Evolutionary conservation across 805 yeast species (phyloP).

Genomic region (Priceomyces carsonii): DNA sequence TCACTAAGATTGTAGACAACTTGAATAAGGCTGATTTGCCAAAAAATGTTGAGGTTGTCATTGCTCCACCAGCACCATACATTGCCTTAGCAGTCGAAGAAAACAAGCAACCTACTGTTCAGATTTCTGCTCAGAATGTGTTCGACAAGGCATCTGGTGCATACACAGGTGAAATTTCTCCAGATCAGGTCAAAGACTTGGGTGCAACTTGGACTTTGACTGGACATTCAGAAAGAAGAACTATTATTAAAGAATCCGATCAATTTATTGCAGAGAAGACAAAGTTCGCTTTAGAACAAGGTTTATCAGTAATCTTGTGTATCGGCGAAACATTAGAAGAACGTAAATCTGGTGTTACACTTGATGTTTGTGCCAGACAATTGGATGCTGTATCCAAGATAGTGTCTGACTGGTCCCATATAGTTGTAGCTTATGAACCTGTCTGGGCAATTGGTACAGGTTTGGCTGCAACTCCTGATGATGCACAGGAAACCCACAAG

Average conservation of each 20-base stretch:
- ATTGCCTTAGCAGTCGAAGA: slow-evolving; percentile 69
- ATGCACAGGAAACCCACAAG: slow-evolving; percentile 94
- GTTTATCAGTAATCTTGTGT: slow-evolving; percentile 90
- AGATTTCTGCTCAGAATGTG: slow-evolving; percentile 89
- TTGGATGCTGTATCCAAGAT: slow-evolving; percentile 82
- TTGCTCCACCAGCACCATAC: slow-evolving; percentile 96
- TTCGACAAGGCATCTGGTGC: slow-evolving; percentile 92
- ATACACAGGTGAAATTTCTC: slow-evolving; percentile 95
- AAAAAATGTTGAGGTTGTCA: slow-evolving; percentile 82
- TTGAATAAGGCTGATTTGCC: slow-evolving; percentile 80
- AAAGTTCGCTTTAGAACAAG: slow-evolving; percentile 87
- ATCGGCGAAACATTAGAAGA: slow-evolving; percentile 97
- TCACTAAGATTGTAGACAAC: slow-evolving; percentile 78
- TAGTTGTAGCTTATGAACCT: slow-evolving; percentile 98
- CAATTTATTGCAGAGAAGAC: slow-evolving; percentile 92
- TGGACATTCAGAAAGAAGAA: slow-evolving; percentile 99
- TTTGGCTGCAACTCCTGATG: slow-evolving; percentile 97
- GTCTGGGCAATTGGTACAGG: slow-evolving; percentile 99
- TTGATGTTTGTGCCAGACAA: slow-evolving; percentile 86
- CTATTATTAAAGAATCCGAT: slow-evolving; percentile 85
- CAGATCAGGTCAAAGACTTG: slow-evolving; percentile 83
- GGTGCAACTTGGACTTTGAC: slow-evolving; percentile 93
- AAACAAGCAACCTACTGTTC: slow-evolving; percentile 70
- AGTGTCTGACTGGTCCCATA: slow-evolving; percentile 83
- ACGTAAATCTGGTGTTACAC: slow-evolving; percentile 85